phyloP scores from a whole-genome alignment of 2,329 filamentous ascomycete species.

The Rhytidhysteron rufulum region DNA sequence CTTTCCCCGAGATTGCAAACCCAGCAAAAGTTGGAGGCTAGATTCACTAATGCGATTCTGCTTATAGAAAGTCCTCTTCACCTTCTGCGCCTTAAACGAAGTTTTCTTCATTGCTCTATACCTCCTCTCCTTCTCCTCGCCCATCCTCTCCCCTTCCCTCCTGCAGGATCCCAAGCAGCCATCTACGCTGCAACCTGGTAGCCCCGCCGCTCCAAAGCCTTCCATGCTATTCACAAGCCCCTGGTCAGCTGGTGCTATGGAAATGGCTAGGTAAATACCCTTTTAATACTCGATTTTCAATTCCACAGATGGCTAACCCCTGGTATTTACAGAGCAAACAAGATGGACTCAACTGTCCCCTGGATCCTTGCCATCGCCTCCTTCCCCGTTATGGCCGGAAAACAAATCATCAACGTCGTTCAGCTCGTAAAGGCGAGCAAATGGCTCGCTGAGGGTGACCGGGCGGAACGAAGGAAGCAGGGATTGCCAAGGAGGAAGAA shows the following conservation, averaged over 20 bases:
- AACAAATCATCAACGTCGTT: conserved; percentile 91
- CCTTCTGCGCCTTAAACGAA: conserved; percentile 88
- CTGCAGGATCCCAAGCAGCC: conserved; percentile 52
- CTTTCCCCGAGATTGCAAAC: not conserved
- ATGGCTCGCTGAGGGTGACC: conserved; percentile 90
- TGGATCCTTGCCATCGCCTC: conserved; percentile 80
- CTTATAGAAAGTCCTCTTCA: conserved; percentile 77
- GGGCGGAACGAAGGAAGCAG: conserved; percentile 54
- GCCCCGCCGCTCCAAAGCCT: conserved; percentile 65
- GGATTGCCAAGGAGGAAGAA: conserved; percentile 37
- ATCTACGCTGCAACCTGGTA: conserved; percentile 56
- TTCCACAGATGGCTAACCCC: no score
- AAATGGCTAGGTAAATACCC: no score
- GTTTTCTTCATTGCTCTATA: conserved; percentile 98
- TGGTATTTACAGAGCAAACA: conserved; percentile 63
- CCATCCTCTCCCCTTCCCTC: conserved; percentile 80
- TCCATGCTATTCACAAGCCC: conserved; percentile 79
- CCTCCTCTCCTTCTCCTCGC: conserved; percentile 93
- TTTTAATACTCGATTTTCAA: no score
- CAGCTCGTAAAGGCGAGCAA: conserved; percentile 91
- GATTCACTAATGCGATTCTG: conserved; percentile 4
- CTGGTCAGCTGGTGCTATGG: conserved; percentile 87
- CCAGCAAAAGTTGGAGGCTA: conserved; percentile 12
- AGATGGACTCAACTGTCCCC: conserved; percentile 59
- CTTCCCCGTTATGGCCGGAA: conserved; percentile 81